Evolutionary conservation across 2,329 filamentous ascomycete genomes (phyloP), one percentile per base, ranked within the genome.

Genomic region (Acephala macrosclerotiorum): DNA sequence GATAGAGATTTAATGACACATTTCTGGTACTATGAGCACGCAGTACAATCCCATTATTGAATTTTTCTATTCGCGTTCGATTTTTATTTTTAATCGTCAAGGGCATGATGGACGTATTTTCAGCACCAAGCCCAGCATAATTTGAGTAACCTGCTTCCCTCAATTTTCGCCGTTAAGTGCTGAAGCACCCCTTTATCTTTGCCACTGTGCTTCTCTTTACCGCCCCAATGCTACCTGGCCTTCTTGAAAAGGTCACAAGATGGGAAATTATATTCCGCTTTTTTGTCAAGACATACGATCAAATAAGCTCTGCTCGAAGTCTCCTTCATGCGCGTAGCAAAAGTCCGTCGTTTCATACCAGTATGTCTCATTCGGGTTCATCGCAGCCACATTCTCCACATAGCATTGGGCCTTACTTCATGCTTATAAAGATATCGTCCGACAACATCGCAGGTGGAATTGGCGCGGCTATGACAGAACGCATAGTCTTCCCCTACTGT

Each of bases 321-420:
- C 69, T 16, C 40, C 63, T 47, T 67, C 69, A 5, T 63, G 63
- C 60, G 70, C 68, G 47, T 64, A 71, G 57, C 68, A 71, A n/a
- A 69, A 72, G 47, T 72, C 70, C 8, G 67, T 71, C 22, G 70
- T 72, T 53, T 67, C 38, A 29, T 70, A 67, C 70, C 69, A 71
- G 36, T 58, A 66, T 20, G 55, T 60, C 47, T 65, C 64, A 35
- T 65, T 64, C 22, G 25, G 36, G 53, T 64, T 59, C 9, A 58
- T 33, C 1, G 57, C 35, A 6, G 36, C 40, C 33, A 9, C 33
- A 22, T 42, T 29, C 11, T 49, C 45, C 33, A 40, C 49, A 22
- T 63, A 65, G 25, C 68, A 70, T 42, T 70, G 68, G 25, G 63
- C 49, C 22, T 25, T 1, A 70, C 66, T 6, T 51, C 38, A 5